Conservation (phyloP, 2,329 filamentous ascomycete species). For the Xylaria polymorpha region DNA sequence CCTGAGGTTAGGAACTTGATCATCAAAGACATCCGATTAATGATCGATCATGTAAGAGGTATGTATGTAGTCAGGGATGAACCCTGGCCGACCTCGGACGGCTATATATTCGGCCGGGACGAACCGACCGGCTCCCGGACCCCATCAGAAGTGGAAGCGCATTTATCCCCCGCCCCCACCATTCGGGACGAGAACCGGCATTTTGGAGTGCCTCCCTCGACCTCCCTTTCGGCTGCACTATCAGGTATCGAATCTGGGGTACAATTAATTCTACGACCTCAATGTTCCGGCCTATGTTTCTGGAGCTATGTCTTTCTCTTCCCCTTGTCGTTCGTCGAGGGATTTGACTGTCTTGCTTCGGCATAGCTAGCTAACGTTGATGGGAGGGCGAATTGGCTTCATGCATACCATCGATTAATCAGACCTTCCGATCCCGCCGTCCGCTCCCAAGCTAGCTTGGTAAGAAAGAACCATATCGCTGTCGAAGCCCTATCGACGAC, state of each 20-base stretch:
- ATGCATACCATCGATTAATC: not conserved
- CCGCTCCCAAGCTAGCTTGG: not conserved
- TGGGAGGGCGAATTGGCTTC: not conserved
- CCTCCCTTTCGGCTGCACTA: not conserved
- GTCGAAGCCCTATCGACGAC: not conserved
- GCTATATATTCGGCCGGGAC: constrained; percentile 36
- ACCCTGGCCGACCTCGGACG: constrained; percentile 12
- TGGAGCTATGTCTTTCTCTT: constrained; percentile 13
- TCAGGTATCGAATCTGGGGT: constrained; percentile 15
- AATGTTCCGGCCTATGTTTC: not conserved
- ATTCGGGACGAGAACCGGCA: constrained; percentile 44
- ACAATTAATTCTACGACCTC: not conserved
- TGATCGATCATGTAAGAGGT: too few species aligned
- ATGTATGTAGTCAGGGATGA: too few species aligned
- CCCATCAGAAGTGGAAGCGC: constrained; percentile 20
- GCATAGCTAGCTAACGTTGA: not conserved
- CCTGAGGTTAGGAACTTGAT: too few species aligned
- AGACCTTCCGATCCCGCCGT: not conserved
- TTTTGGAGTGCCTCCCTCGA: constrained; percentile 35
- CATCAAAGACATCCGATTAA: too few species aligned
- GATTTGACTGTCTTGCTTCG: constrained; percentile 6
- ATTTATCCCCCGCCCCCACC: constrained; percentile 41
- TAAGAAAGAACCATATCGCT: not conserved
- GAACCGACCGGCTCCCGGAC: constrained; percentile 22
- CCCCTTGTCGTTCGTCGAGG: not conserved